These are phyloP conservation scores for Tuctoria greenei DNA, from an alignment of 176 grass and related monocot species.

Conservation along the genomic window DNA sequence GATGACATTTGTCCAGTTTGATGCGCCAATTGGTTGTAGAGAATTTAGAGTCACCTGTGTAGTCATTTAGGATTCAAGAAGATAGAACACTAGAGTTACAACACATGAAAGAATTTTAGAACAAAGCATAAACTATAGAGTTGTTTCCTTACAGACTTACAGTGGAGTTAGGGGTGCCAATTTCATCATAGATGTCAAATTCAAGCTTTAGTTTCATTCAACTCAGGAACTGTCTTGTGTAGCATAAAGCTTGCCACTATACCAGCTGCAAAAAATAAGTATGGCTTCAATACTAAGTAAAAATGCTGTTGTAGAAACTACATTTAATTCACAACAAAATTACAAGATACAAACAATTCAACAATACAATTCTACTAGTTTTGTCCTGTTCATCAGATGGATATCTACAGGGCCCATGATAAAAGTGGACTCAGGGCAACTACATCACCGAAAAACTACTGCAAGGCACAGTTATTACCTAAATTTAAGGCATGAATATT, in stretches of 20 bases:
- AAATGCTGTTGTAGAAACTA: background rate
- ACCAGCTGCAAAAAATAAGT: conserved; percentile 59
- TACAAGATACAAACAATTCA: background rate
- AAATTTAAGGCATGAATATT: background rate
- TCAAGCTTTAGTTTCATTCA: conserved; percentile 78
- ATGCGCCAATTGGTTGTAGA: conserved; percentile 50
- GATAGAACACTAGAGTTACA: background rate
- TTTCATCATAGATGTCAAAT: conserved; percentile 84
- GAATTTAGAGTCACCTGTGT: conserved; percentile 66
- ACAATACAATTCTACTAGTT: background rate
- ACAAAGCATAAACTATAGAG: conserved; percentile 4
- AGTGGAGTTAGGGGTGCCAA: conserved; percentile 72
- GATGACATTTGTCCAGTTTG: conserved; percentile 68
- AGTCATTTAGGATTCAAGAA: conserved; percentile 12
- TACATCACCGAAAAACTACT: background rate
- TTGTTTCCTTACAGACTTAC: conserved; percentile 55
- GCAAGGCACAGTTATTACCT: background rate
- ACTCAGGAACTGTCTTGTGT: conserved; percentile 56
- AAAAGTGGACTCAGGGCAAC: conserved; percentile 1
- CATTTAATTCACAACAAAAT: conserved; percentile 13
- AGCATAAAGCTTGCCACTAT: conserved; percentile 81
- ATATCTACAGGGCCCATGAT: background rate
- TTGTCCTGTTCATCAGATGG: background rate
- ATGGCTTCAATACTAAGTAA: too few species aligned
- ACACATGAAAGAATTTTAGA: conserved; percentile 17